These are phyloP conservation scores for Phytopythium mirpurense DNA, from an alignment of 352 stramenopile genomes.

Conservation along the genomic window DNA sequence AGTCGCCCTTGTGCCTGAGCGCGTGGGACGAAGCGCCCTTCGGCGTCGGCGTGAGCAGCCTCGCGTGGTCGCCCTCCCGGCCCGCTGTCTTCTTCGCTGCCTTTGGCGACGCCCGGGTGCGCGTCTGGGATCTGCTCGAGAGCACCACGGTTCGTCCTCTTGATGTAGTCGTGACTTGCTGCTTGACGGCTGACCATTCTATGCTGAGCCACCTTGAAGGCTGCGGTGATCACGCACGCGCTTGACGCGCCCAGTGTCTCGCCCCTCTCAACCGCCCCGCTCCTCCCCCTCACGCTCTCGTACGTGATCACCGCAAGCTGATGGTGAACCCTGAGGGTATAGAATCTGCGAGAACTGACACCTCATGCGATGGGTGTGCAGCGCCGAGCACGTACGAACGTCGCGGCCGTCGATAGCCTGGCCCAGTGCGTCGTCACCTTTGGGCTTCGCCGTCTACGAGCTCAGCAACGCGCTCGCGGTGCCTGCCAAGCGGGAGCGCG, in stretches of 20 bases:
- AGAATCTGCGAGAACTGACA: no score
- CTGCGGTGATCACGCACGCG: slow-evolving; percentile 25
- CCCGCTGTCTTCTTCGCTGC: slow-evolving; percentile 49
- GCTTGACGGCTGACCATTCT: neutral
- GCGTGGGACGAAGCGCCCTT: slow-evolving; percentile 51
- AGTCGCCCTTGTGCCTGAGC: slow-evolving; percentile 28
- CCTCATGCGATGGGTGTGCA: slow-evolving; percentile 11
- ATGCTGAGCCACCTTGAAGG: slow-evolving; percentile 7
- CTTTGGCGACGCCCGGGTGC: slow-evolving; percentile 38
- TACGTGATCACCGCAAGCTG: slow-evolving; percentile 13
- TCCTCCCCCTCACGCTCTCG: slow-evolving; percentile 40
- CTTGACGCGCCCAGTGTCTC: slow-evolving; percentile 14
- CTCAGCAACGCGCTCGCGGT: slow-evolving; percentile 19
- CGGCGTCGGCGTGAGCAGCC: slow-evolving; percentile 26
- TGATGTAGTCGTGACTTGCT: neutral
- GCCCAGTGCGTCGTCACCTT: slow-evolving; percentile 13
- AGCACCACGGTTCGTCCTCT: slow-evolving; percentile 25
- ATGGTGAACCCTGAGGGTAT: no score
- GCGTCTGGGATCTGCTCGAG: slow-evolving; percentile 51
- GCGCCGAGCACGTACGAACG: slow-evolving; percentile 43
- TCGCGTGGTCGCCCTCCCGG: slow-evolving; percentile 51
- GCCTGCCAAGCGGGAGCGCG: slow-evolving; percentile 11
- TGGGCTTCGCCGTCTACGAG: slow-evolving; percentile 23
- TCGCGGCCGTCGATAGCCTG: slow-evolving; percentile 40
- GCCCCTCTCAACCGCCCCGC: slow-evolving; percentile 14